A percentile compares a stretch with the other conserved stretches of the same genome.
phyloP scores from a whole-genome alignment of 306 rosid genomes.

The Coriaria nepalensis region DNA sequence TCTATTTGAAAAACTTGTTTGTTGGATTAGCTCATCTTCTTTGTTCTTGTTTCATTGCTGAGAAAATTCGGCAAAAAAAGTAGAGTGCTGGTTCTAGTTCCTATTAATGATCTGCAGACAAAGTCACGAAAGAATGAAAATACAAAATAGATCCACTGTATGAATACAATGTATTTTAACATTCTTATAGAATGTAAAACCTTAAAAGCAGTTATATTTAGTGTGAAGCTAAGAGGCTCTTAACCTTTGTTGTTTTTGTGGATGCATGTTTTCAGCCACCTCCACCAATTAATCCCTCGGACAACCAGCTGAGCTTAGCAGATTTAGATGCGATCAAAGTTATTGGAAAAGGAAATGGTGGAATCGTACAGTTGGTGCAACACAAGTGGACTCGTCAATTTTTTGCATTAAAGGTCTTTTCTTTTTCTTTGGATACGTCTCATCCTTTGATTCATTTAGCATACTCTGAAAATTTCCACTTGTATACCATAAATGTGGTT shows the following conservation, averaged over 20 bases:
- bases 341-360: conserved; percentile 90
- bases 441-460: neutral
- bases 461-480: neutral
- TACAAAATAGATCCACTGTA: too few species aligned
- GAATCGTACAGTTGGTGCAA: conserved; percentile 80
- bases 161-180: too few species aligned
- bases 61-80: neutral
- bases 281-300: conserved; percentile 65
- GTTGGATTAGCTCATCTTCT: neutral
- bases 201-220: too few species aligned
- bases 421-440: too few species aligned
- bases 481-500: too few species aligned
- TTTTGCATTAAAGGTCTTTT: conserved; percentile 81
- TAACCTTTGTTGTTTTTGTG: conserved; percentile 12
- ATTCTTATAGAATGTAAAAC: too few species aligned
- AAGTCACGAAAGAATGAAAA: too few species aligned
- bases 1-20: neutral
- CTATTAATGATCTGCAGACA: neutral
- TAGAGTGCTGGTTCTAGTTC: conserved; percentile 5
- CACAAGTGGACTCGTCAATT: conserved; percentile 94
- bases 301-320: conserved; percentile 55
- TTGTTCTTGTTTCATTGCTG: conserved; percentile 2
- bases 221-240: too few species aligned
- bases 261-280: conserved; percentile 62
- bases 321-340: conserved; percentile 70